Evolutionary conservation across 1,284 basidiomycete genomes (phyloP), one percentile per base, ranked within the genome.

Genomic region (Cryptococcus sp.): DNA sequence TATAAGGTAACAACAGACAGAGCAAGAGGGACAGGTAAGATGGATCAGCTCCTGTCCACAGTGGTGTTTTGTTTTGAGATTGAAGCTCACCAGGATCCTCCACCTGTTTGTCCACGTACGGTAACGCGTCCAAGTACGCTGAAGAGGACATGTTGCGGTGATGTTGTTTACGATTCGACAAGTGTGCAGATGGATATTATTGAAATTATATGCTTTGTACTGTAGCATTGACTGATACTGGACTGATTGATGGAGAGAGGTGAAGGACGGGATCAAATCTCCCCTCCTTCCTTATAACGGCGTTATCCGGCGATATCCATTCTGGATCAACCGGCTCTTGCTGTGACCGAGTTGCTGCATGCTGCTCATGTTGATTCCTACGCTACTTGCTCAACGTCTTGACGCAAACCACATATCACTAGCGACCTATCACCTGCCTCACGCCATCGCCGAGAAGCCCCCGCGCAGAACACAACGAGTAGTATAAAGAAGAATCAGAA

Each of bases 21-120:
- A 35, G 30, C 30, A 13, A 13, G 7, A 35, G 10, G 30, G 30
- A 13, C 30, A 35, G 8, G 30, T 35, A 8, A 35, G 30, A 35
- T 13, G 30, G 13, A 35, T 63, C 47, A 64, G 79, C 30, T 78
- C 77, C 81, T 66, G 38, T 71, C 69, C 42, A 73, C 72, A 38
- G 23, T 41, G 43, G 42, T 43, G 19, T 23, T 83, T 80, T 22
- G 82, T 82, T 67, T 85, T 85, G 47, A n/a, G n/a, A n/a, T 84
- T 27, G 86, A 58, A 88, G 86, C 60, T 90, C 80, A 57, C 85
- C 78, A 3, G 90, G 88, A 60, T 86, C 83, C 62, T 94, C 90
- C 48, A 94, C 82, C 70, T 97, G 93, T 73, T 91, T 89, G 81
- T 98, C 94, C 71, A 91, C 93, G 80, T 97, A 97, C 15, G 94